Evolutionary conservation across 305 asterid genomes (phyloP).

Genomic region (Fraxinus sp.): DNA sequence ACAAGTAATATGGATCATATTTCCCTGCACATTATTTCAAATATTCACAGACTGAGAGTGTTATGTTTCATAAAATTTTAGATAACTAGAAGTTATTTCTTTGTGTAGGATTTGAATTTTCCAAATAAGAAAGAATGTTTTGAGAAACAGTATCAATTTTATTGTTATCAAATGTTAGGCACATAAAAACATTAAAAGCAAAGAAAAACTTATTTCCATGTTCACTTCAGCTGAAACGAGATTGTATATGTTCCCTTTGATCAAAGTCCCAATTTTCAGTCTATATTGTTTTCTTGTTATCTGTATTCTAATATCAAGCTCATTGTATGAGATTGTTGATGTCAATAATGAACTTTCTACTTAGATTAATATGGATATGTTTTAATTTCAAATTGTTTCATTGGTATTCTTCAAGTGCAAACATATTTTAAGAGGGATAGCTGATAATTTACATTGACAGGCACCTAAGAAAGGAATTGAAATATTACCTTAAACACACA

Average conservation of each 20-base stretch:
- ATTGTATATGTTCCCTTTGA: background rate
- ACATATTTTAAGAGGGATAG: background rate
- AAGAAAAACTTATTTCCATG: background rate
- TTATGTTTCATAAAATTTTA: background rate
- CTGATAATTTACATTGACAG: slow-evolving; percentile 38
- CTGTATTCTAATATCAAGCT: background rate
- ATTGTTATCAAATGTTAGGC: background rate
- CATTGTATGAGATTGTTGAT: background rate
- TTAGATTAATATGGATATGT: background rate
- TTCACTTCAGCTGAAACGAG: background rate
- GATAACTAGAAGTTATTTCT: background rate
- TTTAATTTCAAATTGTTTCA: background rate
- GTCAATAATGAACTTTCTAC: background rate
- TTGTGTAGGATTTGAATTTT: background rate
- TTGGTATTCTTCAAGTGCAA: background rate
- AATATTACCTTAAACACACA: slow-evolving; percentile 53
- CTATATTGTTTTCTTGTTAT: background rate
- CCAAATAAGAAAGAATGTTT: background rate
- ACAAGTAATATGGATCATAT: background rate
- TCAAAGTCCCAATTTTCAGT: background rate
- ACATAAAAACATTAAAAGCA: background rate
- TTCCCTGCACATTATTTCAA: background rate
- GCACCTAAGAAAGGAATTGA: slow-evolving; percentile 56
- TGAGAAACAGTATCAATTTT: background rate
- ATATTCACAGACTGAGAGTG: background rate